Percentiles rank a stretch among this genome's conserved stretches.
Conservation (phyloP, 768 basidiomycete species). For the Chalciporus chontae region DNA sequence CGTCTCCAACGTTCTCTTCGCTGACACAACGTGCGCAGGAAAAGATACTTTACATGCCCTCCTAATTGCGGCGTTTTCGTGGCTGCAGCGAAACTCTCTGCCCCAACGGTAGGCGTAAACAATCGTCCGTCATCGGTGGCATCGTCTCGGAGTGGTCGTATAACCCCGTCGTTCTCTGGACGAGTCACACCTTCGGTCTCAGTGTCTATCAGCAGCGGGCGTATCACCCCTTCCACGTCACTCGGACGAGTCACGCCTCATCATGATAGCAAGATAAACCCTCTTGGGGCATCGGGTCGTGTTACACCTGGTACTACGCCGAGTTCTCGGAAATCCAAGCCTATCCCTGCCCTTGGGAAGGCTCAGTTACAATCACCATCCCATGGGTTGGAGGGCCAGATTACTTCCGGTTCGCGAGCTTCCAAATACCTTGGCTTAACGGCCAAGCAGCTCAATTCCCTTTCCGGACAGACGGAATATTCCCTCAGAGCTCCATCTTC, state of each 20-base stretch:
- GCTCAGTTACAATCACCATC: constrained; percentile 29
- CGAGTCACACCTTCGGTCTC: constrained; percentile 44
- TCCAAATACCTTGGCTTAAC: constrained; percentile 84
- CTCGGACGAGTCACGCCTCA: constrained; percentile 41
- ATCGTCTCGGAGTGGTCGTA: constrained; percentile 55
- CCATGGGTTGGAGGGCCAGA: constrained; percentile 33
- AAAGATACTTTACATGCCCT: constrained; percentile 82
- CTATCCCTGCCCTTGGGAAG: constrained; percentile 29
- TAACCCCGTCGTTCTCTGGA: constrained; percentile 43
- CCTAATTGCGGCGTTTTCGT: constrained; percentile 91
- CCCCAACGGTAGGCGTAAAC: constrained; percentile 62
- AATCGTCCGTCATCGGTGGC: constrained; percentile 75
- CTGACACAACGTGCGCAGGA: constrained; percentile 39
- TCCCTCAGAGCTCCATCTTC: constrained; percentile 32
- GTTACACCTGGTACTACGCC: constrained; percentile 42
- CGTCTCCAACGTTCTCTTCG: neutral
- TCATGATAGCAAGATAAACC: constrained; percentile 28
- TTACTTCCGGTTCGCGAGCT: constrained; percentile 82
- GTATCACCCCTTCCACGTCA: constrained; percentile 55
- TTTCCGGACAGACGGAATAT: constrained; percentile 23
- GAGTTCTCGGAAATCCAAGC: constrained; percentile 30
- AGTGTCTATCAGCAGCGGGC: constrained; percentile 38
- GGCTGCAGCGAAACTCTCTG: constrained; percentile 73
- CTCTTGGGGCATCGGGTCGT: constrained; percentile 38
- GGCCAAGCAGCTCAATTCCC: constrained; percentile 69